Percentiles rank a stretch among this genome's conserved stretches.
Evolutionary conservation across 2,329 filamentous ascomycete genomes (phyloP).

Genomic region (Fusarium metavorans): DNA sequence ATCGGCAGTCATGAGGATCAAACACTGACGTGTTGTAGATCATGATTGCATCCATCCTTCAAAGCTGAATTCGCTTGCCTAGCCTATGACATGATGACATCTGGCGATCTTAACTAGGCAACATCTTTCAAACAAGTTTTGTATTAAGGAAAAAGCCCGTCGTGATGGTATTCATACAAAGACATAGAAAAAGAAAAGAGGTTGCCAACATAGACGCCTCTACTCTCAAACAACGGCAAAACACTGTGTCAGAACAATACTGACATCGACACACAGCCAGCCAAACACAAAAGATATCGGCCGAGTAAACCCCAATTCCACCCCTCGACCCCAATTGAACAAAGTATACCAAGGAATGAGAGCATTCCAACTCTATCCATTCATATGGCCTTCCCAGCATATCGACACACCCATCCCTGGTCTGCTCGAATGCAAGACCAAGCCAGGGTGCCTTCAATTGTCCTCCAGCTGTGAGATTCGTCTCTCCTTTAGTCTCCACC

Average conservation of each 20-base stretch:
- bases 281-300: not conserved
- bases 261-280: constrained; percentile 16
- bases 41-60: not conserved
- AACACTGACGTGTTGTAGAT: not conserved
- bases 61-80: not conserved
- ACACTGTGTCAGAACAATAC: not conserved
- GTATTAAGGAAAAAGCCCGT: not conserved
- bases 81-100: not conserved
- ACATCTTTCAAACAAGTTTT: not conserved
- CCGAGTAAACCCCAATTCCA: constrained; percentile 14
- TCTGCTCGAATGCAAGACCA: constrained; percentile 11
- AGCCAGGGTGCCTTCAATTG: not conserved
- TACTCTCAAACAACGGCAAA: not conserved
- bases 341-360: constrained; percentile 22
- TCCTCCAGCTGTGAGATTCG: constrained; percentile 25
- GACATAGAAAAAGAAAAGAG: constrained; percentile 12
- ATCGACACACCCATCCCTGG: constrained; percentile 18
- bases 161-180: constrained; percentile 17
- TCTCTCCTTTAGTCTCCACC: constrained; percentile 53
- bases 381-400: constrained; percentile 9
- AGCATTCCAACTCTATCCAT: constrained; percentile 29
- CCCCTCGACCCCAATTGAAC: constrained; percentile 17
- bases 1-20: not conserved
- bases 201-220: constrained; percentile 3
- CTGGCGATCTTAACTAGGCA: not conserved